These are phyloP conservation scores for Pseudogymnoascus sp. DNA, from an alignment of 2,329 filamentous ascomycete genomes.

Conservation along the genomic window DNA sequence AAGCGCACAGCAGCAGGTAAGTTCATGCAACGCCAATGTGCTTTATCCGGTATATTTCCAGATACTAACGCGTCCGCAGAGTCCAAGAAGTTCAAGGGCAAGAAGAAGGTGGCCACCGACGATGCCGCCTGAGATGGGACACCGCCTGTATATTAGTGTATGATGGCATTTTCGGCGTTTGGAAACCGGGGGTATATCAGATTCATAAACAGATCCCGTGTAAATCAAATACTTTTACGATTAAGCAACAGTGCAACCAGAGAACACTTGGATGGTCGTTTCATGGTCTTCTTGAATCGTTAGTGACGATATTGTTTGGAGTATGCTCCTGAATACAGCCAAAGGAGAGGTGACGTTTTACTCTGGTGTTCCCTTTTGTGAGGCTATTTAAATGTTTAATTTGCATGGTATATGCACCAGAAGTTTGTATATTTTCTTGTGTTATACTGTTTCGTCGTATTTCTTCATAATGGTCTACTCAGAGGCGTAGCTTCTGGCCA, in stretches of 20 bases:
- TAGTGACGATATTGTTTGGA: neutral
- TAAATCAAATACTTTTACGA: conserved; percentile 8
- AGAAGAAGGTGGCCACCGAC: conserved; percentile 29
- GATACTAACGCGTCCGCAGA: conserved; percentile 25
- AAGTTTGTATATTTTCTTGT: neutral
- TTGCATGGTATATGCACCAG: neutral
- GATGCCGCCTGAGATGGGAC: neutral
- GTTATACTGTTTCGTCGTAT: neutral
- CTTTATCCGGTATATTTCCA: neutral
- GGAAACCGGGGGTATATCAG: conserved; percentile 13
- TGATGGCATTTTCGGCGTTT: conserved; percentile 25
- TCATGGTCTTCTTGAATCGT: neutral
- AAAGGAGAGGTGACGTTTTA: neutral
- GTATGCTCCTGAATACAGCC: neutral
- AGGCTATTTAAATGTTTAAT: neutral
- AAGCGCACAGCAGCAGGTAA: conserved; percentile 53
- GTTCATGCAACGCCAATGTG: conserved; percentile 9
- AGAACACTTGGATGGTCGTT: neutral
- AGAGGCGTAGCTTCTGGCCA: neutral
- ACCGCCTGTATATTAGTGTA: conserved; percentile 20
- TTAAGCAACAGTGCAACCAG: neutral
- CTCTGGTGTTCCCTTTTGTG: neutral
- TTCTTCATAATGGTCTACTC: neutral
- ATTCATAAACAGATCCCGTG: conserved; percentile 4
- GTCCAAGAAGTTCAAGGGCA: conserved; percentile 38